These are phyloP conservation scores for Capsicum chinense DNA, from an alignment of 257 asterid genomes.

Conservation along the genomic window DNA sequence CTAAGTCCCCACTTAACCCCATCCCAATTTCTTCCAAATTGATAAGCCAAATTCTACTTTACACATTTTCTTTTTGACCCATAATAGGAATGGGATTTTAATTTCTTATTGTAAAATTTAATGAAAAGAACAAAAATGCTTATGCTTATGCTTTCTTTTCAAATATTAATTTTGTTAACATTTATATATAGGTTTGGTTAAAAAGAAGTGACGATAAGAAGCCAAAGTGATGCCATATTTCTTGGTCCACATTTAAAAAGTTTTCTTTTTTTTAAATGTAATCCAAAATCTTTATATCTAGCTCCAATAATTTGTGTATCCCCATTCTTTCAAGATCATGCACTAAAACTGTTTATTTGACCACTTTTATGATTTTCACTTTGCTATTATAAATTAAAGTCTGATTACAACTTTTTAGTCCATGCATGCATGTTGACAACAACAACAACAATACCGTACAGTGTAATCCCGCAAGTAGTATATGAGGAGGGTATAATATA, in stretches of 20 bases:
- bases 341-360: slow-evolving; percentile 4
- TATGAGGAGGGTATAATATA: too few species aligned
- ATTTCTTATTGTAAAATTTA: not conserved
- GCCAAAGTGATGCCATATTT: slow-evolving; percentile 20
- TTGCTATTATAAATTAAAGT: not conserved
- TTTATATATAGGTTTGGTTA: not conserved
- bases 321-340: slow-evolving; percentile 11
- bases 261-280: not conserved
- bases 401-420: not conserved
- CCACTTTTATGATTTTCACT: not conserved
- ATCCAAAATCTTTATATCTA: slow-evolving; percentile 25
- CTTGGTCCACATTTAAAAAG: slow-evolving; percentile 27
- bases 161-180: slow-evolving; percentile 20
- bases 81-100: not conserved
- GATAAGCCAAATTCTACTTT: slow-evolving; percentile 31
- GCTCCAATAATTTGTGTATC: slow-evolving; percentile 21
- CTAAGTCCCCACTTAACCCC: not conserved
- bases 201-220: slow-evolving; percentile 3
- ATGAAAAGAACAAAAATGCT: slow-evolving; percentile 22
- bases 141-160: slow-evolving; percentile 9
- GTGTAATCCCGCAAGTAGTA: too few species aligned
- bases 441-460: too few species aligned
- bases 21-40: slow-evolving; percentile 29
- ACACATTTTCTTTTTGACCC: slow-evolving; percentile 1
- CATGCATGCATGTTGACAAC: not conserved